Evolutionary conservation across 2,329 filamentous ascomycete genomes (phyloP).

Genomic region (Pyrenophora teres): DNA sequence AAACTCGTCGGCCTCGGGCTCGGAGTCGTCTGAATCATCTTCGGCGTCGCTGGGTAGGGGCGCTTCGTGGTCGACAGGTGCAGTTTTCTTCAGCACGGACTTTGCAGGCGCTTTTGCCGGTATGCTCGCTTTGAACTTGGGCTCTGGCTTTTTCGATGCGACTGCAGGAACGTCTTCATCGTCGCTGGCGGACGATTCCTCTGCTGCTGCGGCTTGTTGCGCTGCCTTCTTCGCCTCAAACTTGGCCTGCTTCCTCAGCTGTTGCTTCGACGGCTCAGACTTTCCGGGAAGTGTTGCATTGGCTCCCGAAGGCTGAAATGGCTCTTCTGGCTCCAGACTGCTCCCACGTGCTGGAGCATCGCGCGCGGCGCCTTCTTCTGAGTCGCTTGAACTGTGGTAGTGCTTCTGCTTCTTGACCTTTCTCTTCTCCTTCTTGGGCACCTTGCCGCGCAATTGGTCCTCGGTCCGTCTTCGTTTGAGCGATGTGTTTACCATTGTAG

Average conservation of each 20-base stretch:
- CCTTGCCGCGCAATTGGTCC: slow-evolving; percentile 61
- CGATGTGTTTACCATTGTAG: slow-evolving; percentile 47
- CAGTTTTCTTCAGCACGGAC: slow-evolving; percentile 33
- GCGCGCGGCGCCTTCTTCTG: slow-evolving; percentile 50
- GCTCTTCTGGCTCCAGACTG: slow-evolving; percentile 29
- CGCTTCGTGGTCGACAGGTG: slow-evolving; percentile 36
- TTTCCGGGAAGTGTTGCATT: slow-evolving; percentile 25
- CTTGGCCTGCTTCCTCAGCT: slow-evolving; percentile 25
- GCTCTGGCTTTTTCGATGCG: slow-evolving; percentile 22
- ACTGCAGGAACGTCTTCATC: slow-evolving; percentile 5
- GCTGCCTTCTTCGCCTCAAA: slow-evolving; percentile 23
- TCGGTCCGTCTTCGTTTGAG: slow-evolving; percentile 64
- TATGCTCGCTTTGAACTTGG: slow-evolving; percentile 29
- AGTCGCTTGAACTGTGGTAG: slow-evolving; percentile 69
- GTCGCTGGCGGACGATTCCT: slow-evolving; percentile 17
- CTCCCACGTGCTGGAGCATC: slow-evolving; percentile 34
- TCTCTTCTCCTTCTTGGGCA: slow-evolving; percentile 58
- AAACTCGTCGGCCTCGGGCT: slow-evolving; percentile 45
- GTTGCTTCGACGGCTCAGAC: slow-evolving; percentile 16
- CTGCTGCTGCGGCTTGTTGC: slow-evolving; percentile 14
- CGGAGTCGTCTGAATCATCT: slow-evolving; percentile 19
- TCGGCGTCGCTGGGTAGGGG: slow-evolving; percentile 29
- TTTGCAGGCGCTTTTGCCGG: slow-evolving; percentile 21
- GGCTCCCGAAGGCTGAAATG: slow-evolving; percentile 32
- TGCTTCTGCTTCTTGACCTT: slow-evolving; percentile 66